Conservation (phyloP, 2,329 filamentous ascomycete species). For the Fusarium sp. region DNA sequence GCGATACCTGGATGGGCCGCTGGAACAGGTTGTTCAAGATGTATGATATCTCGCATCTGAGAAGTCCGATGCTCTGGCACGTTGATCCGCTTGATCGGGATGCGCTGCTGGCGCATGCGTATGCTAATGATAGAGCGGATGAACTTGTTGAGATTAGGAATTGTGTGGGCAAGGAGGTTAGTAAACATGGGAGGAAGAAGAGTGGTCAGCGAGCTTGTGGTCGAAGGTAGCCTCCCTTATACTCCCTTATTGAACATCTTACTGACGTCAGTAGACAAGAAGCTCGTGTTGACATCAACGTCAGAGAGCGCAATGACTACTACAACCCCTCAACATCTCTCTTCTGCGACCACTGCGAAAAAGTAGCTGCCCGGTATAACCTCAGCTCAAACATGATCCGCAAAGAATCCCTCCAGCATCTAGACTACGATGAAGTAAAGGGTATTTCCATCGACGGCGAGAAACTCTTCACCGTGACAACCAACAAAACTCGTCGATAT, state of each 20-base stretch:
- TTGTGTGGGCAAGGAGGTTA: conserved; percentile 81
- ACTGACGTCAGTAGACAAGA: conserved; percentile 46
- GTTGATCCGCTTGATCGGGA: conserved; percentile 79
- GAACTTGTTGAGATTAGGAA: conserved; percentile 76
- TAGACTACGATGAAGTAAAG: conserved; percentile 64
- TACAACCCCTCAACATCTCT: conserved; percentile 69
- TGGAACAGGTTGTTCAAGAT: conserved; percentile 76
- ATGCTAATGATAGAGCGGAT: conserved; percentile 64
- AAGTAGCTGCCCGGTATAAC: conserved; percentile 64
- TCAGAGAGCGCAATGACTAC: conserved; percentile 74
- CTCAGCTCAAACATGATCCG: conserved; percentile 59
- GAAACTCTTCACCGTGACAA: conserved; percentile 71
- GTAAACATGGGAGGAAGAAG: conserved; percentile 80
- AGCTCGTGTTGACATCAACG: conserved; percentile 64
- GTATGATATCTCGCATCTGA: conserved; percentile 74
- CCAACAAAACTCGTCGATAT: conserved; percentile 61
- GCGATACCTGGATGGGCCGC: conserved; percentile 70
- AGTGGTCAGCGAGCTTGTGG: conserved; percentile 46
- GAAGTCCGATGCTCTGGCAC: conserved; percentile 86
- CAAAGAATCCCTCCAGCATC: conserved; percentile 66
- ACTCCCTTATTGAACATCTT: background rate
- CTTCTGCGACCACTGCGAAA: conserved; percentile 68
- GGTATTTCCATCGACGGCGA: conserved; percentile 55
- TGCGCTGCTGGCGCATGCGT: conserved; percentile 73
- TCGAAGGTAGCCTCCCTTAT: conserved; percentile 50